Base-by-base conservation (phyloP, 176 grass and related monocot species). In the Chrysopogon serrulatus region DNA sequence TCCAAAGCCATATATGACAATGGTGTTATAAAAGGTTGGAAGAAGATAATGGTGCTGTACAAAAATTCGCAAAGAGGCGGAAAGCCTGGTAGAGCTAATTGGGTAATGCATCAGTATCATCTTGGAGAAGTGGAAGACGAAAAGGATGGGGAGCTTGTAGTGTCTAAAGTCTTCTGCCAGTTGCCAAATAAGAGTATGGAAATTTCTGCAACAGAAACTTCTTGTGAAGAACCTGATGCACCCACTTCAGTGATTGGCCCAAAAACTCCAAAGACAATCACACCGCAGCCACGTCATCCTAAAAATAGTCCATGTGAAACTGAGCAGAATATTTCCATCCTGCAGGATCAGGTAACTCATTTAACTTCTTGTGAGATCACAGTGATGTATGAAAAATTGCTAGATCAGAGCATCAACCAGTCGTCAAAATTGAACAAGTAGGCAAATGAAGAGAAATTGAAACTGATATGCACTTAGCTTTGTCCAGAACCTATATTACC, bases 91-190 rank as follows among this genome's bases (percentile, higher is more conserved):
- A 98, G 81, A 81, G 82, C 83, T 77, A 83, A 88, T 62, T 98
- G 91, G 93, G 87, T 87, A 64, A 96, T 98, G 91, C 96, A 96
- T 90, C 89, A 98, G 70, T 98, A 96, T 76, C 93, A 96, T 82
- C 88, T 95, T 47, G 91, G 93, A 6, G 44, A 61, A 40, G 85
- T 90, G 47, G 91, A 95, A 88, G 86, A 94, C 15, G 91, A 98
- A 85, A 89, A 89, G 27, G 87, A 94, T 0, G 89, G 91, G 7
- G 87, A 92, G 5, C 47, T 92, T 78, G 91, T 94, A 48, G 93
- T 96, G 48, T 95, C 87, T 42, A 98, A 92, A 84, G 84, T 98
- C 37, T 85, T 92, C 60, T 92, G 66, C 74, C 96, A 98, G 65
- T 67, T 89, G 53, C 30, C 74, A 17, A 26, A 78, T 60, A 93